Evolutionary conservation across 352 stramenopile species (phyloP), one percentile per base, ranked within the genome.

Genomic region (Hyaloperonospora brassicae): DNA sequence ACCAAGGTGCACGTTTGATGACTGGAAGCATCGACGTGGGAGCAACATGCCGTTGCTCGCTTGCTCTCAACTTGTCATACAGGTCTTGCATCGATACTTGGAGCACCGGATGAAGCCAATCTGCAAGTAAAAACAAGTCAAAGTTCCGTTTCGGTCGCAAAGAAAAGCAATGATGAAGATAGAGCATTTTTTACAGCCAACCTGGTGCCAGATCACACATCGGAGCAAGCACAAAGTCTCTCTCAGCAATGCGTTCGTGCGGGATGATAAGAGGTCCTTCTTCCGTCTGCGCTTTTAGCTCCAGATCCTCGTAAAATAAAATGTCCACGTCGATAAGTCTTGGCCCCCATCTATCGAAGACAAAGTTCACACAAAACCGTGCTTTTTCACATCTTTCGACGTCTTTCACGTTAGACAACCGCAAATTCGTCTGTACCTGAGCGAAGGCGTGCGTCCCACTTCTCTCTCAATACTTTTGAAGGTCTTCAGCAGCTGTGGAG

Each of bases 141-240:
- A 5, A 42, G 11, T 21, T 21, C 36, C 36, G 36, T 39, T 39
- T 39, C 12, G 34, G 7, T 39, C 34, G 12, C 34, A 39, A 12
- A 21, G 3, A 21, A 21, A 21, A 21, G 11, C 36, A 42, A 14
- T 13, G 10, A 42, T 5, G 10, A 31, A 31, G 27, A 31, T 31
- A 31, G 27, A 31, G 27, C 3, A 31, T 31, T 7, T 42, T 42
- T 21, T n/a, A 14, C 36, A 5, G 5, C 36, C 2, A 65, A 70
- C 76, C 67, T 14, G 80, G 71, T n/a, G 76, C 77, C 44, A 99
- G 70, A 69, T 99, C 96, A 27, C 68, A 83, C 60, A 99, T 76
- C 5, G 97, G 97, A 47, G 82, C 79, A 55, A 99, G 77, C 34
- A 99, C 97, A 81, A 99, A 99, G 54, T 98, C 95, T 47, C 97